Evolutionary conservation across 768 basidiomycete genomes (phyloP), one percentile per base, ranked within the genome.

Genomic region (Leccinum longicurvipes): DNA sequence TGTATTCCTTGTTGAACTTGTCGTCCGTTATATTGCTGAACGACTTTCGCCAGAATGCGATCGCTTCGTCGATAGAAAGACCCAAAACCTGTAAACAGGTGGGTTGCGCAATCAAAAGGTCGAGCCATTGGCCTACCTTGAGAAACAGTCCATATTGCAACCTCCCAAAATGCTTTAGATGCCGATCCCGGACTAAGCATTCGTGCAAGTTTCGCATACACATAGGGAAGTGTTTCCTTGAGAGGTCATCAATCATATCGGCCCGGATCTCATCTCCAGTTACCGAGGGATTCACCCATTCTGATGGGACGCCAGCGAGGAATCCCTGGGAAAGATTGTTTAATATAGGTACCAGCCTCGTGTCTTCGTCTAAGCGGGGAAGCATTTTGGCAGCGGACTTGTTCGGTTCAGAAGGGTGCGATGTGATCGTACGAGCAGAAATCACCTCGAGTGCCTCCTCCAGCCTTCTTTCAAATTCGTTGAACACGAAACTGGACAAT

Each of bases 1-100:
- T 87, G 79, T 98, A 87, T 68, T 97, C 91, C 69, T 98, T 99
- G 77, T 95, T 96, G 74, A 98, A 99, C 69, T 93, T 88, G 74
- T 98, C 93, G 56, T 98, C 96, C 10, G 87, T 84, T 53, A 92
- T 83, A 6, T 70, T 72, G 9, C 72, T 84, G 69, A 96, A 97
- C 24, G 90, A 86, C 67, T 86, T 90, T 52, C 92, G 79, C 97
- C 97, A 99, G 72, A 97, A 99, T 10, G 81, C 74, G 47, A 98
- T 70, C 1, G 97, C 94, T 73, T 99, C 97, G 15, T 99, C 96
- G 32, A 99, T 83, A 0, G 95, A 87, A 55, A 99, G 73, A 8
- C 97, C 97, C 54, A 98, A 77, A 2, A 91, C 91, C 96, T 97
- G 65, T 15, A 24, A 23, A 14, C 21, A 14, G 0, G 42, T 67